Evolutionary conservation across 208 protist genomes (phyloP), one percentile per base, ranked within the genome.

Genomic region (Vickermania spadyakhi): DNA sequence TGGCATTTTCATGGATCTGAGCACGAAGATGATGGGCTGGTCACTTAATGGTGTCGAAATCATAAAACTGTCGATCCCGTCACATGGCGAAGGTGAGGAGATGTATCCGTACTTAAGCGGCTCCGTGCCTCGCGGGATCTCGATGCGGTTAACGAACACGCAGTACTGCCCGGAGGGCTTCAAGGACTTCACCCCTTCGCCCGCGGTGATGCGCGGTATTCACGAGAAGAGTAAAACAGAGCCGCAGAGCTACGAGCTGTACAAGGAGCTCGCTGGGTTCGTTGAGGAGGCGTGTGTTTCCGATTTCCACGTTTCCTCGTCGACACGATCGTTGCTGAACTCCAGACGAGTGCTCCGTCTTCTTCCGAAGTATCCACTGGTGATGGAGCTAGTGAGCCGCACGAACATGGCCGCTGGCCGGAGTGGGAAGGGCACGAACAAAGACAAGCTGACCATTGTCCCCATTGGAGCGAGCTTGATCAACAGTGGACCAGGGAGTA

Each of bases 41-140:
- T 81, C 77, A 52, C 75, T 95, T 50, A 95, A 95, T 66, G 89
- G 89, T 18, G 73, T 88, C 60, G 68, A 81, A 59, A 61, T 91
- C 42, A 81, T 76, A 66, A 86, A 81, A 77, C 73, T 95, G 42
- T 70, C 83, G 13, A 68, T 93, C 13, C 84, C 83, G 13, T 71
- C 68, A 31, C 81, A 89, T 53, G 77, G 81, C 27, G 77, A 86
- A 28, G 78, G 81, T 27, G 84, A 91, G 63, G 67, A 79, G 28
- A 91, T 95, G 61, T 95, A 85, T 57, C 89, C 89, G 18, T 95
- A 86, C 77, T 78, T 95, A 36, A 93, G 89, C 60, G 88, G 82
- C 22, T 61, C 79, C 4, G 75, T 83, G 3, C 83, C 81, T 36
- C 21, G 54, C 50, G 76, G 71, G 0, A 72, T 95, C 21, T 57